Conservation (phyloP, 345 rosid genomes). For the Microcos paniculata region DNA sequence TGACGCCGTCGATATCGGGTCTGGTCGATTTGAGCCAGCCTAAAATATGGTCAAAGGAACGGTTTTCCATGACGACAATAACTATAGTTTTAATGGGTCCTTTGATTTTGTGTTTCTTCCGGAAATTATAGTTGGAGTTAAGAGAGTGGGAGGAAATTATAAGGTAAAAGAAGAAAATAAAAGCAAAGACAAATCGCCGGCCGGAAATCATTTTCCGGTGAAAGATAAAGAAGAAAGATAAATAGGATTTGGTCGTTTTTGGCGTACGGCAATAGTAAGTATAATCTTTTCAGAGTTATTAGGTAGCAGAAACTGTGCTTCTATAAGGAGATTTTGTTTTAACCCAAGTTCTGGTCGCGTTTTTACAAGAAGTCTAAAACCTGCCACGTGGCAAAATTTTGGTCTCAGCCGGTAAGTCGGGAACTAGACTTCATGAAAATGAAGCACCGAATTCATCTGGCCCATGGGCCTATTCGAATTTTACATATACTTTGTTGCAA, state of each 20-base stretch:
- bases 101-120: slow-evolving; percentile 45
- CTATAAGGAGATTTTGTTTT: not conserved
- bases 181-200: slow-evolving; percentile 36
- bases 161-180: slow-evolving; percentile 46
- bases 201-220: slow-evolving; percentile 47
- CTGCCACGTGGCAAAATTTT: not conserved
- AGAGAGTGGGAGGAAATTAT: slow-evolving; percentile 56
- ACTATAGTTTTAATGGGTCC: slow-evolving; percentile 96
- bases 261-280: not conserved
- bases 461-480: too few species aligned
- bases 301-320: not conserved
- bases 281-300: not conserved
- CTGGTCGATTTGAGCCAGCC: slow-evolving; percentile 94
- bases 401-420: not conserved
- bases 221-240: not conserved
- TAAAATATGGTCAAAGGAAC: slow-evolving; percentile 88
- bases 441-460: too few species aligned
- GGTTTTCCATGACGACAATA: slow-evolving; percentile 93
- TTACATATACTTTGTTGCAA: too few species aligned
- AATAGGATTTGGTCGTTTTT: not conserved
- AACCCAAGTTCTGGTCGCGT: too few species aligned
- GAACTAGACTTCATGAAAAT: too few species aligned
- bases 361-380: not conserved
- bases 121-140: slow-evolving; percentile 24
- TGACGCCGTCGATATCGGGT: slow-evolving; percentile 86